Evolutionary conservation across 768 basidiomycete genomes (phyloP), one percentile per base, ranked within the genome.

Genomic region (Pleurotus pulmonarius): DNA sequence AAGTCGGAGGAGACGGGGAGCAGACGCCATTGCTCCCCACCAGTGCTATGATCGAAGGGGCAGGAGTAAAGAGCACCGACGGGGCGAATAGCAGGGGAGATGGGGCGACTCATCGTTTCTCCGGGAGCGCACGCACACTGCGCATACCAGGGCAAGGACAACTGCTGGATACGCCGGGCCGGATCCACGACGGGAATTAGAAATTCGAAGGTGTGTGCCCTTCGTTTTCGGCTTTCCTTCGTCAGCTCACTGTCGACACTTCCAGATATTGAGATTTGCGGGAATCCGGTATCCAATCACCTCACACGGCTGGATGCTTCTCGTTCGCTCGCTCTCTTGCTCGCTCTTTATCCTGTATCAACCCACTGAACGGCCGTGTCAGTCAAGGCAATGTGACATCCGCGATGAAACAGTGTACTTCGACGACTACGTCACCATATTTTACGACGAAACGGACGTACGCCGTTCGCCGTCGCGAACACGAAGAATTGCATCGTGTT

Each of bases 361-460:
- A 96, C 69, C 95, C 94, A 0, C 75, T 98, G 26, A 85, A 82
- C 60, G 94, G 83, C 1, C 85, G 86, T 55, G 82, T 99, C 34
- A 97, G 97, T 0, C 97, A 70, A 94, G 95, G 15, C 95, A 95
- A 68, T 99, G 97, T 74, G 91, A 98, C 72, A 86, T 98, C 57
- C 81, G 81, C 49, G 96, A 99, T 65, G 94, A 97, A 73, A 83
- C 80, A 55, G 75, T 85, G 40, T 77, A 88, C 65, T 89, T 88
- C 63, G 92, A 98, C 39, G 81, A 92, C 58, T 90, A 88, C 61
- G 80, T 94, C 40, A 77, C 81, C 46, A 92, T 87, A 66, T 60
- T 96, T 16, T n/a, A 97, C 96, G 18, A 95, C 91, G 12, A 98
- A 97, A 22, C 79, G 82, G 56, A 94, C 93, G 4, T 96, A 94